phyloP scores from a whole-genome alignment of 129 eudicot species.

The Deinandra increscens region DNA sequence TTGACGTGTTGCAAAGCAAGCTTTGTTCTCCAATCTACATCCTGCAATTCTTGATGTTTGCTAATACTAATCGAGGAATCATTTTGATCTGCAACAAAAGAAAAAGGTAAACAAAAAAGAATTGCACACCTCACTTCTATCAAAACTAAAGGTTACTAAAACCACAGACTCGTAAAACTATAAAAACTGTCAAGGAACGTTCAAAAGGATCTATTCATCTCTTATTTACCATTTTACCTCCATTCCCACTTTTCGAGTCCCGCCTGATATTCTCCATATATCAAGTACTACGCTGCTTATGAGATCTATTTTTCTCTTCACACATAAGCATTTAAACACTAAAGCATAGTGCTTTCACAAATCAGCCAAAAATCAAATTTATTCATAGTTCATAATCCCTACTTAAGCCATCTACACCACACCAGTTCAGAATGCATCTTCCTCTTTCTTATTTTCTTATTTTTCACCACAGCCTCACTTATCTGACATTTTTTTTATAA shows the following conservation, averaged over 20 bases:
- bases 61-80: constrained; percentile 30
- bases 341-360: not conserved
- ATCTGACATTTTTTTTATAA: not conserved
- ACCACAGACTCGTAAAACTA: not conserved
- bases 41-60: constrained; percentile 50
- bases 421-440: not conserved
- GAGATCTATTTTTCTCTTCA: constrained; percentile 17
- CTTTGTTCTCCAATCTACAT: constrained; percentile 81
- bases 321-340: not conserved
- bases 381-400: not conserved
- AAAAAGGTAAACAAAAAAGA: not conserved
- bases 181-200: not conserved
- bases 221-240: not conserved
- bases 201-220: not conserved
- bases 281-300: not conserved
- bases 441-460: constrained; percentile 12
- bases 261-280: not conserved
- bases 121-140: not conserved
- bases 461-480: not conserved
- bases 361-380: not conserved
- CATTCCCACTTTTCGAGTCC: constrained; percentile 1
- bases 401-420: constrained; percentile 7
- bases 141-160: not conserved
- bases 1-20: constrained; percentile 67
- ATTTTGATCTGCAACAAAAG: constrained; percentile 46